These are phyloP conservation scores for Heritiera littoralis DNA, from an alignment of 345 rosid genomes.

Conservation along the genomic window DNA sequence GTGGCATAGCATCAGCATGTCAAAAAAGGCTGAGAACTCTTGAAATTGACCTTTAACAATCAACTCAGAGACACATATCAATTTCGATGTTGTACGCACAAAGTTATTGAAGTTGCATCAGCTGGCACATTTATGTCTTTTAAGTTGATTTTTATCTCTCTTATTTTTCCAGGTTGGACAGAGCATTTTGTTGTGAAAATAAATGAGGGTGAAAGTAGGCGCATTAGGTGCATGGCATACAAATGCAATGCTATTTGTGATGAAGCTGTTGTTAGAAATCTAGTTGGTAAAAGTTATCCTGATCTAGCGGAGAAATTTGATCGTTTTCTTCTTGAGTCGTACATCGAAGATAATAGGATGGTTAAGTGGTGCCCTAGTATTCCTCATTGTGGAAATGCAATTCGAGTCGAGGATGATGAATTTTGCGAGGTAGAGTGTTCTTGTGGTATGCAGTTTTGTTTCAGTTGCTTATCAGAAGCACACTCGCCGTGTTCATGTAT, in stretches of 20 bases:
- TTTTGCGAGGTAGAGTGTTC: conserved; percentile 89
- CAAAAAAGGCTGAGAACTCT: neutral
- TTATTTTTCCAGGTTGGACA: conserved; percentile 69
- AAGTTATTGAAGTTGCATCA: neutral
- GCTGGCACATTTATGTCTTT: neutral
- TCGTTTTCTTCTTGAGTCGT: conserved; percentile 91
- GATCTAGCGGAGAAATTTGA: conserved; percentile 85
- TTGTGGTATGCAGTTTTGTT: conserved; percentile 86
- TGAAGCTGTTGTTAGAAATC: conserved; percentile 70
- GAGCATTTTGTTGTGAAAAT: conserved; percentile 87
- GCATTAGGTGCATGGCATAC: conserved; percentile 91
- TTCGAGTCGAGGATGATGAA: conserved; percentile 78
- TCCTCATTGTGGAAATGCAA: conserved; percentile 95
- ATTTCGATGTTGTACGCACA: neutral
- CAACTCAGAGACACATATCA: neutral
- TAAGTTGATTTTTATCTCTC: conserved; percentile 13
- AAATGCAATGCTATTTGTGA: conserved; percentile 85
- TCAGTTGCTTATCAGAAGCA: conserved; percentile 73
- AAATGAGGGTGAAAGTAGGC: conserved; percentile 89
- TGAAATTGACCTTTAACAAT: neutral
- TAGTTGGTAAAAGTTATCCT: conserved; percentile 73
- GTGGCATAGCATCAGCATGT: neutral
- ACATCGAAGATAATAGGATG: conserved; percentile 95
- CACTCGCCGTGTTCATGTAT: conserved; percentile 96
- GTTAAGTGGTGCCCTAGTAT: conserved; percentile 97